phyloP scores from a whole-genome alignment of 2,329 filamentous ascomycete genomes.

The Lachnum nothofagi region DNA sequence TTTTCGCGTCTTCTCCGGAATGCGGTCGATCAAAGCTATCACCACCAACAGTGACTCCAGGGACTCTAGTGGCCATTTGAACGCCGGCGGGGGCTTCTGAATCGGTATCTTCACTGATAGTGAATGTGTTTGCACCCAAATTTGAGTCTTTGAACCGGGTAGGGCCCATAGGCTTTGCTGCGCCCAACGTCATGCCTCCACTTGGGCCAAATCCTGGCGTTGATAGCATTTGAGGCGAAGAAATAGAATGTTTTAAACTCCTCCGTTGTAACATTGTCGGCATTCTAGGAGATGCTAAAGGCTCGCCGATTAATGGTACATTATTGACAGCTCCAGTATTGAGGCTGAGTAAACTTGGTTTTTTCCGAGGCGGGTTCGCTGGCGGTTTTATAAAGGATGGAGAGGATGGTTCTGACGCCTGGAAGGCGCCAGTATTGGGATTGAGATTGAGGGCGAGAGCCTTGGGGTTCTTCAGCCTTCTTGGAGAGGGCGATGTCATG shows the following conservation, averaged over 20 bases:
- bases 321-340: constrained; percentile 61
- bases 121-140: constrained; percentile 25
- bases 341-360: constrained; percentile 72
- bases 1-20: constrained; percentile 73
- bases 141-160: constrained; percentile 31
- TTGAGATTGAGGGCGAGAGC: constrained; percentile 72
- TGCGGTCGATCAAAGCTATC: constrained; percentile 63
- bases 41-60: constrained; percentile 47
- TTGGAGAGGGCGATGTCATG: constrained; percentile 64
- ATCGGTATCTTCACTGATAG: constrained; percentile 31
- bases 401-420: constrained; percentile 53
- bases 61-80: constrained; percentile 53
- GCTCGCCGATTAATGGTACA: constrained; percentile 43
- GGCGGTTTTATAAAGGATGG: constrained; percentile 78
- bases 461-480: constrained; percentile 77
- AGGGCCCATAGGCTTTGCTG: constrained; percentile 23
- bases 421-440: constrained; percentile 42
- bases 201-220: constrained; percentile 54
- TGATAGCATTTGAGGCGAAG: constrained; percentile 61
- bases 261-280: constrained; percentile 57
- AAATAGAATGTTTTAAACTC: constrained; percentile 62
- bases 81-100: constrained; percentile 51
- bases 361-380: constrained; percentile 58
- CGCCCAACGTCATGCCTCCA: constrained; percentile 61
- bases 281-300: constrained; percentile 51